phyloP scores from a whole-genome alignment of 345 rosid genomes.

The Boechera divaricarpa region DNA sequence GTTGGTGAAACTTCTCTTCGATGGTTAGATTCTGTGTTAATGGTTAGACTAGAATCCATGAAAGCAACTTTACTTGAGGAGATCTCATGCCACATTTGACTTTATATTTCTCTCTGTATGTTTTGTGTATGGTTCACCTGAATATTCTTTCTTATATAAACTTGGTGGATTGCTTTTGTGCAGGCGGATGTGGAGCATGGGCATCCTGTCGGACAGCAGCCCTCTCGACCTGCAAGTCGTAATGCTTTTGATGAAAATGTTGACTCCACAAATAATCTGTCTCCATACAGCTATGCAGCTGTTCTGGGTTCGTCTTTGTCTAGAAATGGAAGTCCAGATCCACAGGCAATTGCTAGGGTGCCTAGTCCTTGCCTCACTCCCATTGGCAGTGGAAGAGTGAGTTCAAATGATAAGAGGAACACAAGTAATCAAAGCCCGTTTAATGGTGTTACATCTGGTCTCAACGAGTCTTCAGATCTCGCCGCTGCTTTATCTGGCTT shows the following conservation, averaged over 20 bases:
- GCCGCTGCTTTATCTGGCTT: slow-evolving; percentile 72
- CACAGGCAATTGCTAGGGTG: slow-evolving; percentile 71
- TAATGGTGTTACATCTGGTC: slow-evolving; percentile 58
- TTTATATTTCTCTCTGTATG: slow-evolving; percentile 1
- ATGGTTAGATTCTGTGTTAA: not conserved
- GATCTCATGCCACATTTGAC: not conserved
- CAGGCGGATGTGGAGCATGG: slow-evolving; percentile 51
- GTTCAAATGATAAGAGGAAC: slow-evolving; percentile 66
- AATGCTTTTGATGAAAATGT: slow-evolving; percentile 72
- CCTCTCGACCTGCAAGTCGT: slow-evolving; percentile 78
- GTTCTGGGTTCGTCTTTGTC: slow-evolving; percentile 81
- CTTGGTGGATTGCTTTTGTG: slow-evolving; percentile 24
- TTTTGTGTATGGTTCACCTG: not conserved
- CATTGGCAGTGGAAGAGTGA: slow-evolving; percentile 79
- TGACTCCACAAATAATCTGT: slow-evolving; percentile 56
- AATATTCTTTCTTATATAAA: not conserved
- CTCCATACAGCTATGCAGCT: slow-evolving; percentile 78
- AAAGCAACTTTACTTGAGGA: too few species aligned
- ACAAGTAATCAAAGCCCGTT: slow-evolving; percentile 56
- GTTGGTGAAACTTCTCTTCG: slow-evolving; percentile 44
- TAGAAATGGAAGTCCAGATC: slow-evolving; percentile 87
- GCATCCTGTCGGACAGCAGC: not conserved
- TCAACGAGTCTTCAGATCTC: slow-evolving; percentile 62
- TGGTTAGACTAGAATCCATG: too few species aligned
- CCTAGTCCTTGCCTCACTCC: slow-evolving; percentile 92